A percentile compares a stretch with the other conserved stretches of the same genome.
Evolutionary conservation across 495 filamentous ascomycete genomes (phyloP).

Genomic region (Extremus antarcticus): DNA sequence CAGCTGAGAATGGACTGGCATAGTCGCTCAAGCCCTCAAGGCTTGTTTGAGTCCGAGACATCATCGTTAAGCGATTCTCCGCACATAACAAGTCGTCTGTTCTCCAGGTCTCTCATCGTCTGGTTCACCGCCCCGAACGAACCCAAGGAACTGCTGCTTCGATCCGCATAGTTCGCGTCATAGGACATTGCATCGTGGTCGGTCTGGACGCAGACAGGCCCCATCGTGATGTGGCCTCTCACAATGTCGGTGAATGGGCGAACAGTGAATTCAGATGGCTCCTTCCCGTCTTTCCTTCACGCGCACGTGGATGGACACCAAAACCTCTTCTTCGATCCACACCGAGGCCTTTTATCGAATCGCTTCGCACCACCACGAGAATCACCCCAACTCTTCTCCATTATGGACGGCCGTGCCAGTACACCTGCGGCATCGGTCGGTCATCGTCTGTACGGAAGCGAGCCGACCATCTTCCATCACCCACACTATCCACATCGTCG

Average conservation of each 20-base stretch:
- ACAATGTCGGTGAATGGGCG: not conserved
- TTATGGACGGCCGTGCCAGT: not conserved
- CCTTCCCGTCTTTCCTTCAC: not conserved
- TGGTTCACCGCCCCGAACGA: not conserved
- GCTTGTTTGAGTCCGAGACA: not conserved
- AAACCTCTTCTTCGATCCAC: not conserved
- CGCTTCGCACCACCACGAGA: not conserved
- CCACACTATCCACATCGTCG: not conserved
- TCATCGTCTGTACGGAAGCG: not conserved
- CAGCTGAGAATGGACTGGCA: not conserved
- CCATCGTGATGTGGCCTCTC: not conserved
- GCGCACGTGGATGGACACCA: not conserved
- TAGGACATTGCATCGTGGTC: not conserved
- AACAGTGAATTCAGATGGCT: not conserved
- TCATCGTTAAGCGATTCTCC: not conserved
- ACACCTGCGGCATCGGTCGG: not conserved
- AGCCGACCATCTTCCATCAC: not conserved
- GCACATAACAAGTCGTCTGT: not conserved
- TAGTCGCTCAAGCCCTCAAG: not conserved
- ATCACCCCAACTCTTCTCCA: not conserved
- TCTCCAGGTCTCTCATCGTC: not conserved
- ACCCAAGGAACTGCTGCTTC: not conserved
- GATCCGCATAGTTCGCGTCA: not conserved
- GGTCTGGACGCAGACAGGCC: not conserved
- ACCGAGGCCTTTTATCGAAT: not conserved